phyloP scores from a whole-genome alignment of 2,329 filamentous ascomycete genomes.

The Chaetomiaceae sp. region DNA sequence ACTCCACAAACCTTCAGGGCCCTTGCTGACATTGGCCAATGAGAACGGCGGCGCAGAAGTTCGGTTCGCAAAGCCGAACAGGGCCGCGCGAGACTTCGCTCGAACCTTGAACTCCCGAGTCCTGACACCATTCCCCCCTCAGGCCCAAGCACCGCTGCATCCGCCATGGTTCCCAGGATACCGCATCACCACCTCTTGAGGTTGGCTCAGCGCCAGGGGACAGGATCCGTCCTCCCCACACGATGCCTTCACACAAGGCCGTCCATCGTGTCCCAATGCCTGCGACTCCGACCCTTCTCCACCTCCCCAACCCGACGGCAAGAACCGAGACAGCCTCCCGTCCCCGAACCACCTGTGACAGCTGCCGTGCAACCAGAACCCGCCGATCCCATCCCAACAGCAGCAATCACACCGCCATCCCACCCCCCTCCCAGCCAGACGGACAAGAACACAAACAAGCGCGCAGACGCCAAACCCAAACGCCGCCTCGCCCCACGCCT shows the following conservation, averaged over 20 bases:
- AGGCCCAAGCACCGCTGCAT: background rate
- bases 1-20: background rate
- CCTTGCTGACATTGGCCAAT: background rate
- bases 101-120: background rate
- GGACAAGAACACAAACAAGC: no score
- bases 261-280: background rate
- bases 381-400: background rate
- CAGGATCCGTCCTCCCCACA: background rate
- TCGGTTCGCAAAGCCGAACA: background rate
- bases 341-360: background rate
- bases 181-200: slow-evolving; percentile 8
- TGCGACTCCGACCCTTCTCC: slow-evolving; percentile 11
- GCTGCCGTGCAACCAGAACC: background rate
- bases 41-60: background rate
- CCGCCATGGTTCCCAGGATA: slow-evolving; percentile 18
- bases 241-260: background rate
- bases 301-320: slow-evolving; percentile 10
- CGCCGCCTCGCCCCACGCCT: slow-evolving; percentile 23
- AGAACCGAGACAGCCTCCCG: slow-evolving; percentile 11
- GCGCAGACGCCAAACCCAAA: slow-evolving; percentile 20
- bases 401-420: background rate
- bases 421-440: background rate
- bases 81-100: background rate
- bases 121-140: background rate
- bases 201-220: slow-evolving; percentile 6